Evolutionary conservation across 768 basidiomycete genomes (phyloP).

Genomic region (Calocera viscosa): DNA sequence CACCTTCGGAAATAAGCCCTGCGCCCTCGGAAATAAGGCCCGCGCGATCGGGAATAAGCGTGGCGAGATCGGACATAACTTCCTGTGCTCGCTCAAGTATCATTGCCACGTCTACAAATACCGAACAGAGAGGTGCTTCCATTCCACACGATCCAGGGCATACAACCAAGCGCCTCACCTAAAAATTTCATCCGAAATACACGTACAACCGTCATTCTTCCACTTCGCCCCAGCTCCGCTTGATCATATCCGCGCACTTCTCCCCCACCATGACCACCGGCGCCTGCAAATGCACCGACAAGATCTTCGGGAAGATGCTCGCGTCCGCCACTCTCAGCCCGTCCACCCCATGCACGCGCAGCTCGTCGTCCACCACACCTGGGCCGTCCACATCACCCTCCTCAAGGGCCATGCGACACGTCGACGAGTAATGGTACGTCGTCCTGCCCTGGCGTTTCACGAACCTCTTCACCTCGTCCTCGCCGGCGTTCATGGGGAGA

Average conservation of each 20-base stretch:
- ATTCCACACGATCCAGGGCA: too few relatives aligned
- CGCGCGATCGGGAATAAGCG: too few relatives aligned
- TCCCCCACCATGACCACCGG: constrained; percentile 29
- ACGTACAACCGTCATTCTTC: too few relatives aligned
- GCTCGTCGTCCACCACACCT: constrained; percentile 1
- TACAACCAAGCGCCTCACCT: too few relatives aligned
- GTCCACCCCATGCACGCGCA: background rate
- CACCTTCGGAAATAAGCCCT: too few relatives aligned
- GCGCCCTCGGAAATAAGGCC: too few relatives aligned
- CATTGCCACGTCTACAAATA: too few relatives aligned
- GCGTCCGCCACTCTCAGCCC: constrained; percentile 2
- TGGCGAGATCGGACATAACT: too few relatives aligned
- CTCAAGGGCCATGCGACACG: constrained; percentile 32
- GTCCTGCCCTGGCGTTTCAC: constrained; percentile 20
- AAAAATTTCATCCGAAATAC: too few relatives aligned
- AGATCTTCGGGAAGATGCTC: background rate
- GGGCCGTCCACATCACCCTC: constrained; percentile 14
- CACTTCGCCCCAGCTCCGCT: background rate
- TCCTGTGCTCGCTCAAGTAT: too few relatives aligned
- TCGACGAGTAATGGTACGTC: constrained; percentile 30
- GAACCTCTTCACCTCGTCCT: constrained; percentile 27
- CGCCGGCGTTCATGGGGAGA: constrained; percentile 22
- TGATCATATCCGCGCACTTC: constrained; percentile 26
- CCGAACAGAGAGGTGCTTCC: too few relatives aligned
- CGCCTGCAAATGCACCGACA: constrained; percentile 20